Evolutionary conservation across 1,284 basidiomycete genomes (phyloP).

Genomic region (Agroathelia rolfsii): DNA sequence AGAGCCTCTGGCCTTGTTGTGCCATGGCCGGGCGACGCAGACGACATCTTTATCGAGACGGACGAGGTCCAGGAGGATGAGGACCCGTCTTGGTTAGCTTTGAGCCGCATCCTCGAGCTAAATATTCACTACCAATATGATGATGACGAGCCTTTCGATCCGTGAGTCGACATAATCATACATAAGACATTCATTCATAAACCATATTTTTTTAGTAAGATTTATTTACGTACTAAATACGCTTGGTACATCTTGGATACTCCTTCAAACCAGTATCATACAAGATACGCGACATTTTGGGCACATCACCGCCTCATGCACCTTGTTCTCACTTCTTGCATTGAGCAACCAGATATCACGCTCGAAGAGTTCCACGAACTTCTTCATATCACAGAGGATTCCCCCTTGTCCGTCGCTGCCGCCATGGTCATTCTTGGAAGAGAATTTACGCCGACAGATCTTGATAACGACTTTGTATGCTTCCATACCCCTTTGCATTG

Average conservation of each 20-base stretch:
- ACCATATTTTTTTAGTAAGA: slow-evolving; percentile 19
- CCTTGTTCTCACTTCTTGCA: slow-evolving; percentile 27
- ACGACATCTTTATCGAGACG: slow-evolving; percentile 18
- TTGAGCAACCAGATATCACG: slow-evolving; percentile 23
- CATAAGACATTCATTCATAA: slow-evolving; percentile 2
- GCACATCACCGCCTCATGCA: slow-evolving; percentile 37
- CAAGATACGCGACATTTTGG: slow-evolving; percentile 36
- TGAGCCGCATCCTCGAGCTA: slow-evolving; percentile 36
- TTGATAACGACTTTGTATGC: slow-evolving; percentile 35
- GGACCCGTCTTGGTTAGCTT: slow-evolving; percentile 19
- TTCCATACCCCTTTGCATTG: slow-evolving; percentile 1
- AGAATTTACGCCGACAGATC: slow-evolving; percentile 25
- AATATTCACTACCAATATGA: slow-evolving; percentile 31
- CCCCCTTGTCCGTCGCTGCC: slow-evolving; percentile 14
- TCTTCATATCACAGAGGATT: slow-evolving; percentile 21
- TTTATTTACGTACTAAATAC: slow-evolving; percentile 30
- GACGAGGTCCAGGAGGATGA: slow-evolving; percentile 18
- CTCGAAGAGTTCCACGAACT: slow-evolving; percentile 28
- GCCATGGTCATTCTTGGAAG: slow-evolving; percentile 22
- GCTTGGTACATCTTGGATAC: slow-evolving; percentile 56
- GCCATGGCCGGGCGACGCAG: slow-evolving; percentile 19
- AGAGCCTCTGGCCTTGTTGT: slow-evolving; percentile 25
- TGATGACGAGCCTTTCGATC: slow-evolving; percentile 24
- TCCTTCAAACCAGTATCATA: slow-evolving; percentile 33
- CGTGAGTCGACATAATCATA: slow-evolving; percentile 17